Evolutionary conservation across 305 asterid species (phyloP).

Genomic region (Salvia sclarea): DNA sequence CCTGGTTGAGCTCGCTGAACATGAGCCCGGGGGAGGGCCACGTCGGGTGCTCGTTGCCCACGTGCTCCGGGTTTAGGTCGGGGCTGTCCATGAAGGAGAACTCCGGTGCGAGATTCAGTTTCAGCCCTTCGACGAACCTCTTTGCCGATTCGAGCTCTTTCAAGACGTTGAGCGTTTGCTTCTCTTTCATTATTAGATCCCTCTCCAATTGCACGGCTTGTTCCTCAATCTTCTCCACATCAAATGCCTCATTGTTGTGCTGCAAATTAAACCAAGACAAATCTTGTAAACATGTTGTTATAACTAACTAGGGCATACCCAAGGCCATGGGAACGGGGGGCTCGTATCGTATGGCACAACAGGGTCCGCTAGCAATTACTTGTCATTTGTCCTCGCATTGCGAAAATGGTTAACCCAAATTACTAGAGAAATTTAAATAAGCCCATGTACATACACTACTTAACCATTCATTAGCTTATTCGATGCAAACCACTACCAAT

Average conservation of each 20-base stretch:
- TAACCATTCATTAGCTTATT: no score
- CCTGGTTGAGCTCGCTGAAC: conserved; percentile 59
- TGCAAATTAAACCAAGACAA: conserved; percentile 23
- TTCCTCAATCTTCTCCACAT: conserved; percentile 58
- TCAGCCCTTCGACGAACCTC: conserved; percentile 59
- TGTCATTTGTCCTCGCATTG: no score
- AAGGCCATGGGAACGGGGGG: no score
- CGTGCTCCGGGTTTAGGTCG: no score
- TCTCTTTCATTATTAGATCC: conserved; percentile 66
- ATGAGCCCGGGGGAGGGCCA: conserved; percentile 57
- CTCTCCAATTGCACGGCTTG: conserved; percentile 62
- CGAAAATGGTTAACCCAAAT: no score
- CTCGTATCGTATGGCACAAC: no score
- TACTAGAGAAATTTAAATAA: no score
- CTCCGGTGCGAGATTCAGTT: conserved; percentile 56
- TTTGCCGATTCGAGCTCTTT: conserved; percentile 70
- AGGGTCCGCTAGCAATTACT: no score
- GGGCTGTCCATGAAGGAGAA: conserved; percentile 43
- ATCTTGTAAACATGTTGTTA: no score
- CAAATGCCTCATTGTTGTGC: conserved; percentile 46
- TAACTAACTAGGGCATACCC: no score
- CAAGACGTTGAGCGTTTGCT: conserved; percentile 65
- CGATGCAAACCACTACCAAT: no score
- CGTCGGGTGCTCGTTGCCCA: conserved; percentile 25
- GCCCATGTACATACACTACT: no score